Evolutionary conservation across 805 yeast species (phyloP), one percentile per base, ranked within the genome.

Genomic region (Millerozyma miso): DNA sequence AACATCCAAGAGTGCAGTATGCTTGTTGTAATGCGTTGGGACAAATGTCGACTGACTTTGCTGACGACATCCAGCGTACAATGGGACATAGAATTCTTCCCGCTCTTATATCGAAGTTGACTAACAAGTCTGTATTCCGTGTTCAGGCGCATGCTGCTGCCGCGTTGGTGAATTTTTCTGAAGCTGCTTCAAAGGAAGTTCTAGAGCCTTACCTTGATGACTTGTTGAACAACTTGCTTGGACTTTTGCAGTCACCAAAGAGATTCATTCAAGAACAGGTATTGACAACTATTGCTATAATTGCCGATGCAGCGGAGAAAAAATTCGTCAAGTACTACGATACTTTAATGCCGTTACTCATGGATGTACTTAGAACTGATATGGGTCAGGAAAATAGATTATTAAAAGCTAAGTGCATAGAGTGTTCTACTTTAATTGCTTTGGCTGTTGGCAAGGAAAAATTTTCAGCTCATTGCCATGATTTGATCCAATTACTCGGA

Each of bases 91-190:
- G 85, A 49, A 81, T 93, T 36, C 71, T 93, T 42, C 98, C 98
- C 4, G 93, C 95, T 2, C 74, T 93, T 50, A 86, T 93, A 42
- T 81, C 95, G 10, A 88, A 79, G 71, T 75, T 93, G 40, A 81
- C 83, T 2, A 73, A 76, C 48, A 76, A 76, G 49, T 80, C 88
- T 38, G 90, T 84, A 44, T 91, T 95, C 40, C 75, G 98, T 57
- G 99, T 93, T 18, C 98, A 91, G 68, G 88, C 97, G 0, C 99
- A 93, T 59, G 98, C 97, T 14, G 97, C 99, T 35, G 99, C 99
- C 40, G 99, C 99, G 0, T 73, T 91, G 55, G 98, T 93, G 37
- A 93, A 93, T 62, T 93, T 93, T 61, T 80, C 91, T 33, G 99
- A 93, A 65, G 88, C 85, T 49, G 96, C 98, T 2, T 69, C 87